A percentile compares a stretch with the other conserved stretches of the same genome.
Conservation (phyloP, 1,139 yeast genomes). For the Zygosaccharomyces sapae region DNA sequence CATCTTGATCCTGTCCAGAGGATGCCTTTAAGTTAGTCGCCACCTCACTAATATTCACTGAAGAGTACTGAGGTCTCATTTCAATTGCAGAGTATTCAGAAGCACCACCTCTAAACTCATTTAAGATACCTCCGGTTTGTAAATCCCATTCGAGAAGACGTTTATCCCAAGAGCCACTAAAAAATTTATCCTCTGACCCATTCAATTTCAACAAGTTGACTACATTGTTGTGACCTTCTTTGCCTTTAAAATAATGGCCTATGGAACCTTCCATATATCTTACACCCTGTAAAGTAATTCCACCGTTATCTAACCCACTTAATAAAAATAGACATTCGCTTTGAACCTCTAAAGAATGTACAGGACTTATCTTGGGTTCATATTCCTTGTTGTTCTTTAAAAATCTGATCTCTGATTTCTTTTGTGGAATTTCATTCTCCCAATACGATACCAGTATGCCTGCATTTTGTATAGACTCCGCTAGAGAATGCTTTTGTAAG, state of each 20-base stretch:
- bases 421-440: constrained; percentile 89
- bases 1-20: constrained; percentile 12
- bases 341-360: constrained; percentile 80
- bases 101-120: constrained; percentile 48
- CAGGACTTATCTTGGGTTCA: constrained; percentile 75
- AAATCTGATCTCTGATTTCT: constrained; percentile 43
- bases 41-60: constrained; percentile 39
- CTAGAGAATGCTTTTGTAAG: constrained; percentile 84
- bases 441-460: constrained; percentile 84
- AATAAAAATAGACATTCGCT: constrained; percentile 79
- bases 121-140: constrained; percentile 55
- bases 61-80: constrained; percentile 67
- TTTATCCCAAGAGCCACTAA: constrained; percentile 93
- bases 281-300: constrained; percentile 78
- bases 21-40: constrained; percentile 15
- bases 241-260: constrained; percentile 64
- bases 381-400: constrained; percentile 44
- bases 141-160: constrained; percentile 81
- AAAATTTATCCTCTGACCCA: constrained; percentile 45
- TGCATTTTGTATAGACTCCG: constrained; percentile 78
- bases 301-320: constrained; percentile 81
- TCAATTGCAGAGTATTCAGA: constrained; percentile 80
- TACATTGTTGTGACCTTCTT: constrained; percentile 55
- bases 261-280: constrained; percentile 80
- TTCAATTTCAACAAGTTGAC: constrained; percentile 69